phyloP scores from a whole-genome alignment of 2,329 filamentous ascomycete genomes.

The Davidsoniella eucalypti region DNA sequence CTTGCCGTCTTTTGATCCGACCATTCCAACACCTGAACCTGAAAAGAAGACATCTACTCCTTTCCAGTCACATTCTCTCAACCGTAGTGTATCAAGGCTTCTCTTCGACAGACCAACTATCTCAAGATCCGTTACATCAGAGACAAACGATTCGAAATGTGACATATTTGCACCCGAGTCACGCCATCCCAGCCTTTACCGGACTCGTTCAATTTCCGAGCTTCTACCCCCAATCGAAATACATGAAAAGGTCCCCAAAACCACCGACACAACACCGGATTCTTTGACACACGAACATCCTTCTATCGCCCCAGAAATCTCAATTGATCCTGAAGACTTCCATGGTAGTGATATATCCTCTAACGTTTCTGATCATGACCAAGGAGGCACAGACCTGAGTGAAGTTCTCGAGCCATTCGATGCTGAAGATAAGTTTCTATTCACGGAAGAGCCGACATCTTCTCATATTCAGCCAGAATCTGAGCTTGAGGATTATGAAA shows the following conservation, averaged over 20 bases:
- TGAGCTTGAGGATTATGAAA: too few species aligned
- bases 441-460: not conserved
- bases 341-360: too few species aligned
- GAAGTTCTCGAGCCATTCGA: not conserved
- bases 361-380: too few species aligned
- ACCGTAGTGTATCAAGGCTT: conserved; percentile 5
- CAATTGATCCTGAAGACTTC: too few species aligned
- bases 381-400: too few species aligned
- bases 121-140: not conserved
- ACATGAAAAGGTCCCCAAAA: not conserved
- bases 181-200: not conserved
- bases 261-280: not conserved
- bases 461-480: not conserved
- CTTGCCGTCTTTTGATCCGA: not conserved
- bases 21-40: not conserved
- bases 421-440: not conserved
- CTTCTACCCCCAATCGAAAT: conserved; percentile 4
- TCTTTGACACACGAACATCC: not conserved
- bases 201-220: conserved; percentile 1
- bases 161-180: conserved; percentile 2
- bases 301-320: not conserved
- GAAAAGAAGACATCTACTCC: not conserved
- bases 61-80: not conserved
- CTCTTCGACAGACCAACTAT: not conserved
- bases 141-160: not conserved